Evolutionary conservation across 2,329 filamentous ascomycete genomes (phyloP).

Genomic region (Fusarium sp.): DNA sequence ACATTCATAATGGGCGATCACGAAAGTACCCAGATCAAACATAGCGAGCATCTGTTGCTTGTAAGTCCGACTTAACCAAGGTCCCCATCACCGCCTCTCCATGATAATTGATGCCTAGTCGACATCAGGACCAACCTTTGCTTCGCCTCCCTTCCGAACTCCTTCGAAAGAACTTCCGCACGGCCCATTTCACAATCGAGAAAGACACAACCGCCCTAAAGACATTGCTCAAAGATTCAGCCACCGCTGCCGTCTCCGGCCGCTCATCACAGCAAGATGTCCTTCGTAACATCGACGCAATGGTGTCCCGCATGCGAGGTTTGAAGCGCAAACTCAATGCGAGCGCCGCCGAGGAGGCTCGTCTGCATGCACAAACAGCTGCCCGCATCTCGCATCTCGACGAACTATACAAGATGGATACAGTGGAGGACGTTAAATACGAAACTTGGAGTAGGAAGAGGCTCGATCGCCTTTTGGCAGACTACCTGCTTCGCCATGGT

Average conservation of each 20-base stretch:
- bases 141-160: slow-evolving; percentile 93
- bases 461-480: slow-evolving; percentile 86
- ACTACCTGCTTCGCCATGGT: slow-evolving; percentile 87
- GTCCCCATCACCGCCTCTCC: slow-evolving; percentile 1
- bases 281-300: slow-evolving; percentile 82
- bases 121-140: slow-evolving; percentile 86
- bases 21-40: slow-evolving; percentile 74
- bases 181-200: slow-evolving; percentile 79
- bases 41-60: slow-evolving; percentile 78
- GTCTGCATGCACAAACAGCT: slow-evolving; percentile 77
- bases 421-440: slow-evolving; percentile 90
- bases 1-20: slow-evolving; percentile 63
- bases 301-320: slow-evolving; percentile 84
- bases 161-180: slow-evolving; percentile 92
- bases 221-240: slow-evolving; percentile 68
- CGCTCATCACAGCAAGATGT: slow-evolving; percentile 73
- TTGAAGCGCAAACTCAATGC: slow-evolving; percentile 86
- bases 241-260: slow-evolving; percentile 72
- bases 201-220: slow-evolving; percentile 72
- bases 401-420: slow-evolving; percentile 81
- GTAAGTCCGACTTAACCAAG: slow-evolving; percentile 51
- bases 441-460: slow-evolving; percentile 87
- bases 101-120: slow-evolving; percentile 3
- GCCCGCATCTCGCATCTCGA: slow-evolving; percentile 83
- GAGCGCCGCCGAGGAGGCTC: slow-evolving; percentile 81